Conservation (phyloP, 2,329 filamentous ascomycete genomes). For the Fusarium sp. region DNA sequence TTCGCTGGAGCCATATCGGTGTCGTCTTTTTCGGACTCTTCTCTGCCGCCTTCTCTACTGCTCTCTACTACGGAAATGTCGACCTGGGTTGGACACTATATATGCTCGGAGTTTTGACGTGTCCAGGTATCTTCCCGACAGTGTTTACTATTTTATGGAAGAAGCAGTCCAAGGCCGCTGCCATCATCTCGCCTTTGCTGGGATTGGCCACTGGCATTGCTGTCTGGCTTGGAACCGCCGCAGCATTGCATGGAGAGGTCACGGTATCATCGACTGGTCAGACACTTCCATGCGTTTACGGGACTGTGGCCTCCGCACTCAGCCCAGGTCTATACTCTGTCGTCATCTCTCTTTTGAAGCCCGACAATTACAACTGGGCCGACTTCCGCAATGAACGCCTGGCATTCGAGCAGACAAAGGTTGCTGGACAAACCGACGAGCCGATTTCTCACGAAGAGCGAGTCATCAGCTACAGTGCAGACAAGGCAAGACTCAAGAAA, state of each 20-base stretch:
- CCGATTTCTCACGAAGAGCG: slow-evolving; percentile 39
- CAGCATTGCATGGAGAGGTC: slow-evolving; percentile 63
- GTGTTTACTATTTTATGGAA: slow-evolving; percentile 68
- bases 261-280: slow-evolving; percentile 64
- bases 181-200: slow-evolving; percentile 65
- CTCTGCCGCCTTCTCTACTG: slow-evolving; percentile 66
- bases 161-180: slow-evolving; percentile 64
- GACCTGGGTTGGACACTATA: slow-evolving; percentile 70
- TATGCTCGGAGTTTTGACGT: slow-evolving; percentile 69
- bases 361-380: slow-evolving; percentile 59
- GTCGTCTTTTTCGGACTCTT: slow-evolving; percentile 68
- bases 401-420: slow-evolving; percentile 53
- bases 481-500: slow-evolving; percentile 58
- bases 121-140: slow-evolving; percentile 69
- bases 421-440: neutral
- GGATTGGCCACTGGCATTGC: slow-evolving; percentile 66
- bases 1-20: slow-evolving; percentile 67
- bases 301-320: slow-evolving; percentile 65
- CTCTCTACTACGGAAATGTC: slow-evolving; percentile 68
- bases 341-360: slow-evolving; percentile 62
- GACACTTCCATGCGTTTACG: slow-evolving; percentile 68
- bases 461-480: slow-evolving; percentile 45
- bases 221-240: slow-evolving; percentile 67
- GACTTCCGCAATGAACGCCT: slow-evolving; percentile 59
- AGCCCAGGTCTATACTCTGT: slow-evolving; percentile 61